Percentiles rank a stretch among this genome's conserved stretches.
These are phyloP conservation scores for Anthostomella pinea DNA, from an alignment of 2,329 filamentous ascomycete genomes.

Conservation along the genomic window DNA sequence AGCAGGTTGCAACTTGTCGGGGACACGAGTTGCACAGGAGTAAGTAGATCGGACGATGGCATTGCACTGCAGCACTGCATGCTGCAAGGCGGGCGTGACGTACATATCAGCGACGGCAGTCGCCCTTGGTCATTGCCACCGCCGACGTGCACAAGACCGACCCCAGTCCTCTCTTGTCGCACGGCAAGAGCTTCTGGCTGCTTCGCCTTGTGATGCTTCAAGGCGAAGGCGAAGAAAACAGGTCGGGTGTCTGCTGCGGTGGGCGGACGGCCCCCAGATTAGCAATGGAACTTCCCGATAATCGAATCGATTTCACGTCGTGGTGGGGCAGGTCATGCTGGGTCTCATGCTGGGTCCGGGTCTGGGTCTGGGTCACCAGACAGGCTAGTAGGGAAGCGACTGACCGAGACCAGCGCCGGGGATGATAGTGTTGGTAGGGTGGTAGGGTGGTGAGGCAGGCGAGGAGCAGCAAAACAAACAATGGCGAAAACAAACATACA, in stretches of 20 bases:
- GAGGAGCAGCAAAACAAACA: too few relatives aligned
- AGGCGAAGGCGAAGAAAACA: conserved; percentile 4
- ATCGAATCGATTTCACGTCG: conserved; percentile 15
- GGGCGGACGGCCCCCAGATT: too few relatives aligned
- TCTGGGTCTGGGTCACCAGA: too few relatives aligned
- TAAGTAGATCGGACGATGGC: conserved; percentile 23
- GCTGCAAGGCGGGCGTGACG: conserved; percentile 31
- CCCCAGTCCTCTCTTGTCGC: conserved; percentile 9
- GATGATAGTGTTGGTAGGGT: too few relatives aligned
- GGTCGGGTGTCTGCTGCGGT: conserved; percentile 10
- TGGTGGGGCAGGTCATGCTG: conserved; percentile 23
- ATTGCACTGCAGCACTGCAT: conserved; percentile 33
- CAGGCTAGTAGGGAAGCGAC: conserved; percentile 23
- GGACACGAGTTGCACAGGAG: too few relatives aligned
- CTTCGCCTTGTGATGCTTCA: too few relatives aligned
- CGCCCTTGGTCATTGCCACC: conserved; percentile 28
- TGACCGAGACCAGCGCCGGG: conserved; percentile 15
- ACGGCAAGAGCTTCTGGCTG: neutral
- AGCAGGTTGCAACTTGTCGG: too few relatives aligned
- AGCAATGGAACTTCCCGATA: too few relatives aligned
- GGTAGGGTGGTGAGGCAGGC: too few relatives aligned
- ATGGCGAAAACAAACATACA: too few relatives aligned
- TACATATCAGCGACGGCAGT: conserved; percentile 29
- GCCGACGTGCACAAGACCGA: conserved; percentile 21
- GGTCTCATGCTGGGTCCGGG: too few relatives aligned